These are phyloP conservation scores for Akebia trifoliata DNA, from an alignment of 164 flowering plant species.

Conservation along the genomic window DNA sequence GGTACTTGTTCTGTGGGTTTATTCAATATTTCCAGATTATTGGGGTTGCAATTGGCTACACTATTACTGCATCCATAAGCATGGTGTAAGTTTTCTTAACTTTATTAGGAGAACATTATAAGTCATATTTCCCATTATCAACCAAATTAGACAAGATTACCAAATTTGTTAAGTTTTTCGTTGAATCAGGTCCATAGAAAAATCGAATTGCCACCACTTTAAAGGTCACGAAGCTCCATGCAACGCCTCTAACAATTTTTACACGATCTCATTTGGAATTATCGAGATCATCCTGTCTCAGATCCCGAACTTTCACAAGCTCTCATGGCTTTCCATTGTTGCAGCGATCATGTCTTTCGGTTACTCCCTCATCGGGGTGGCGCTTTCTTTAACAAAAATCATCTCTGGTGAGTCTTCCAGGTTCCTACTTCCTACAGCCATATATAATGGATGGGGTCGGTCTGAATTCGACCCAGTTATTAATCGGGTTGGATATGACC, in stretches of 20 bases:
- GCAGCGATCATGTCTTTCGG: conserved; percentile 52
- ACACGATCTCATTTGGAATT: conserved; percentile 37
- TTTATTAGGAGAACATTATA: neutral
- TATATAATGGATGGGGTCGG: too few species aligned
- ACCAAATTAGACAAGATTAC: too few species aligned
- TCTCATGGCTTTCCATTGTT: conserved; percentile 39
- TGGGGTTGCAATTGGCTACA: conserved; percentile 39
- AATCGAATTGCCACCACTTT: conserved; percentile 41
- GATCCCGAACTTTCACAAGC: conserved; percentile 44
- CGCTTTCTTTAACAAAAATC: conserved; percentile 29
- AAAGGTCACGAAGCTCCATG: conserved; percentile 35
- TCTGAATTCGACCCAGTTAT: too few species aligned
- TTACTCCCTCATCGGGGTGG: conserved; percentile 38
- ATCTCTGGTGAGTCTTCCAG: conserved; percentile 24
- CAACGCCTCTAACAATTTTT: conserved; percentile 19
- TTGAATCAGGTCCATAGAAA: conserved; percentile 33
- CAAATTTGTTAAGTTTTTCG: neutral
- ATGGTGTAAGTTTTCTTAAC: conserved; percentile 35
- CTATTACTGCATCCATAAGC: conserved; percentile 49
- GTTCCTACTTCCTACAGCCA: neutral
- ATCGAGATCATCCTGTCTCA: conserved; percentile 39
- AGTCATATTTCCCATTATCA: neutral
- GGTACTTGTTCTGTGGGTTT: conserved; percentile 28
- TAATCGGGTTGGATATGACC: too few species aligned
- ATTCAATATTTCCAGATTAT: conserved; percentile 28